Evolutionary conservation across 1,139 yeast genomes (phyloP).

Genomic region (Geotrichum citri-aurantii): DNA sequence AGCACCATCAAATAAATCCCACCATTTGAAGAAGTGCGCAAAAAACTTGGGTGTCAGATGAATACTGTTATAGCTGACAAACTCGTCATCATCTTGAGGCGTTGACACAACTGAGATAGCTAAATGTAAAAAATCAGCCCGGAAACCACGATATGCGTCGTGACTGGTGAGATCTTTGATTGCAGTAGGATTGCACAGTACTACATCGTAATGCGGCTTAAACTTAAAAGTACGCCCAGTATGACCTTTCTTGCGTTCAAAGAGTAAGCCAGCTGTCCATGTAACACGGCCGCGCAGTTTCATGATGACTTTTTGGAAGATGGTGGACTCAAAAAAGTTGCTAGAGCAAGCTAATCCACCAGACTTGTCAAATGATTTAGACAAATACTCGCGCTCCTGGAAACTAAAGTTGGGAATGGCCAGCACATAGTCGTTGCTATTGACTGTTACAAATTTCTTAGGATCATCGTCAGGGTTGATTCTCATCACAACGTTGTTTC

Average conservation of each 20-base stretch:
- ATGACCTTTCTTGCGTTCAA: constrained; percentile 39
- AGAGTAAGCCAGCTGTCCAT: constrained; percentile 48
- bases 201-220: constrained; percentile 66
- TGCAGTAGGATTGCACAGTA: constrained; percentile 57
- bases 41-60: constrained; percentile 71
- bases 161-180: constrained; percentile 44
- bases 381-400: constrained; percentile 34
- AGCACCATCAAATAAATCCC: constrained; percentile 66
- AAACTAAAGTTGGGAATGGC: constrained; percentile 50
- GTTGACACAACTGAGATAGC: constrained; percentile 62
- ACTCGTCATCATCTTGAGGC: constrained; percentile 21
- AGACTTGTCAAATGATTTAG: constrained; percentile 21
- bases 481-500: constrained; percentile 52
- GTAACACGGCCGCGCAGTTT: constrained; percentile 47
- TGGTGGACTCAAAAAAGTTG: constrained; percentile 26
- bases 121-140: constrained; percentile 76
- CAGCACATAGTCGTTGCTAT: constrained; percentile 61
- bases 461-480: constrained; percentile 62
- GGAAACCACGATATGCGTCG: constrained; percentile 74
- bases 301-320: constrained; percentile 45
- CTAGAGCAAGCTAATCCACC: constrained; percentile 24
- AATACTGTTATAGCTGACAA: constrained; percentile 51
- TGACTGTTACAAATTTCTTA: constrained; percentile 54
- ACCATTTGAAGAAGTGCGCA: constrained; percentile 73
- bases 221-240: constrained; percentile 47